phyloP scores from a whole-genome alignment of 345 rosid genomes.

The Eucalyptus pumila region DNA sequence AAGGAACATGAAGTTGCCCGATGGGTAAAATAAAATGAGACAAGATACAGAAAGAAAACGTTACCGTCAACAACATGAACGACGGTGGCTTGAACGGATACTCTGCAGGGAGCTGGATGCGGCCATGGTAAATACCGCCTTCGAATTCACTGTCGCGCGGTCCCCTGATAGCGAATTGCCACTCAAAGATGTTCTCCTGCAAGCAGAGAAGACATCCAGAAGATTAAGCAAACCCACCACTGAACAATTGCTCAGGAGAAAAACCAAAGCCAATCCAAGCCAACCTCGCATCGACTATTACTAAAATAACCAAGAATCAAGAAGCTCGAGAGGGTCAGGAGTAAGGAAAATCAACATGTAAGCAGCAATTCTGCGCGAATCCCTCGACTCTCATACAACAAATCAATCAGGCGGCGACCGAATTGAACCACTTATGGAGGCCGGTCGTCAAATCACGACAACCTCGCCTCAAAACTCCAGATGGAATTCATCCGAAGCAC shows the following conservation, averaged over 20 bases:
- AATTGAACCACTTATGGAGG: neutral
- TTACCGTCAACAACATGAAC: conserved; percentile 75
- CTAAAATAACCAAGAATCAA: neutral
- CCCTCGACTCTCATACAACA: accelerated
- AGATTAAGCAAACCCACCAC: neutral
- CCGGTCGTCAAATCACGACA: neutral
- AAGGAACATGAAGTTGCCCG: neutral
- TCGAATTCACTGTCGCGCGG: conserved; percentile 81
- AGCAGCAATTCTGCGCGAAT: neutral
- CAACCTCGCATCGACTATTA: neutral
- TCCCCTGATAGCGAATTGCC: conserved; percentile 96
- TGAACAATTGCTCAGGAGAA: neutral
- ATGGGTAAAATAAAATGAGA: neutral
- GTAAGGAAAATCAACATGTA: neutral
- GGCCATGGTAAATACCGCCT: conserved; percentile 96
- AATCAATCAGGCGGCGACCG: neutral
- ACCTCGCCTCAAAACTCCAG: neutral
- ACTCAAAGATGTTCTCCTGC: conserved; percentile 95
- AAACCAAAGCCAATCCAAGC: neutral
- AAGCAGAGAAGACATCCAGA: neutral
- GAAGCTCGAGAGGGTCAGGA: neutral
- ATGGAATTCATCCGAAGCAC: neutral
- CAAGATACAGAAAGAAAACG: neutral
- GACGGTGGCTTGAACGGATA: conserved; percentile 99
- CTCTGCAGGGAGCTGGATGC: conserved; percentile 90